Evolutionary conservation across 257 asterid species (phyloP).

Genomic region (Pogostemon cablin): DNA sequence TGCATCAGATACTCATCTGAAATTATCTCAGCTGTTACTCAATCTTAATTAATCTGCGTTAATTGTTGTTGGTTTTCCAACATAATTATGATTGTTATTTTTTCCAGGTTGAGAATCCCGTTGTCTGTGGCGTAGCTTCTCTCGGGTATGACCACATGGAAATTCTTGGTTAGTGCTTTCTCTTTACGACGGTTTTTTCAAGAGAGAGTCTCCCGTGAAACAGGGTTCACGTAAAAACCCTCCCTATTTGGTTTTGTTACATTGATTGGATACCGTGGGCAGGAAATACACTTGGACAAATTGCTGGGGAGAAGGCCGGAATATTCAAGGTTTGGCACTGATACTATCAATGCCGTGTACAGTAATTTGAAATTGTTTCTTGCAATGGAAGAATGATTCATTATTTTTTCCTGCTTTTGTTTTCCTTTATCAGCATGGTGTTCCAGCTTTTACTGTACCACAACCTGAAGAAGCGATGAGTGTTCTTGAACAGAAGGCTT

Average conservation of each 20-base stretch:
- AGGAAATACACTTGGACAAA: conserved; percentile 96
- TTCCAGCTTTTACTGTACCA: conserved; percentile 68
- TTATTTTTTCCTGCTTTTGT: conserved; percentile 10
- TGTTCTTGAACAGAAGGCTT: conserved; percentile 64
- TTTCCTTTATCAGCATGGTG: conserved; percentile 46
- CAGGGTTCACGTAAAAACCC: background rate
- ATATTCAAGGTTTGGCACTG: conserved; percentile 74
- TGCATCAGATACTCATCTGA: conserved; percentile 32
- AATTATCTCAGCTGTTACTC: conserved; percentile 3
- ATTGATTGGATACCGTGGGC: conserved; percentile 34
- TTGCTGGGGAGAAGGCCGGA: conserved; percentile 98
- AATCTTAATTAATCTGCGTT: conserved; percentile 19
- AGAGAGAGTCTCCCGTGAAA: too few relatives aligned
- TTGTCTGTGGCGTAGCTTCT: conserved; percentile 88
- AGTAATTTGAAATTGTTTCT: conserved; percentile 15
- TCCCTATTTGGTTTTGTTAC: conserved; percentile 14
- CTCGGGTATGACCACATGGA: conserved; percentile 97
- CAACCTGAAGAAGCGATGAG: conserved; percentile 79
- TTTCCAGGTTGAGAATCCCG: conserved; percentile 78
- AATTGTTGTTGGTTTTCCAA: conserved; percentile 33
- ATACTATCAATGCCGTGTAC: conserved; percentile 24
- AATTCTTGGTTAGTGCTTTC: conserved; percentile 89
- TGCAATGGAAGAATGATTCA: conserved; percentile 20
- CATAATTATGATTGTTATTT: conserved; percentile 32
- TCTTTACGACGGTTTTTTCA: conserved; percentile 44